phyloP scores from a whole-genome alignment of 176 grass and related monocot genomes.

The Cenchrus purpureus region DNA sequence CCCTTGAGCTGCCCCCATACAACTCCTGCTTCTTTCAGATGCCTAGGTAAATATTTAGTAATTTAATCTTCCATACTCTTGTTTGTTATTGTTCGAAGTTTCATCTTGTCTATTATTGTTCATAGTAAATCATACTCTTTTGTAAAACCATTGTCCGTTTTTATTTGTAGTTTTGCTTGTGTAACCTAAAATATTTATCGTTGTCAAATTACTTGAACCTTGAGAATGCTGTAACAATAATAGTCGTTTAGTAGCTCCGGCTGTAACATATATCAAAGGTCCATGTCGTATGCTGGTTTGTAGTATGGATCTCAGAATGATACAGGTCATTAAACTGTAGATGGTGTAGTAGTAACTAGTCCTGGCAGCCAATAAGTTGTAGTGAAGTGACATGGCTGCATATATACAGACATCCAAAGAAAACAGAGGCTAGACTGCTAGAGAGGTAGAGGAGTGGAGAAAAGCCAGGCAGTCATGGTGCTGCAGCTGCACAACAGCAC shows the following conservation, averaged over 20 bases:
- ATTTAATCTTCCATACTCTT: background rate
- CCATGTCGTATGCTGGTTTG: too few relatives aligned
- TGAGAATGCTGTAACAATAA: background rate
- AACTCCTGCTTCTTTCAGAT: conserved; percentile 84
- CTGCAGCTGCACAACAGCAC: conserved; percentile 29
- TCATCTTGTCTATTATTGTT: background rate
- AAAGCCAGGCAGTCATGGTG: background rate
- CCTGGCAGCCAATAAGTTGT: too few relatives aligned
- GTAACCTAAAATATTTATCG: background rate
- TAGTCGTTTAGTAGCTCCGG: conserved; percentile 25
- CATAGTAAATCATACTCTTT: background rate
- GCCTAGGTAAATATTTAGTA: conserved; percentile 63
- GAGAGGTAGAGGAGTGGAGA: background rate
- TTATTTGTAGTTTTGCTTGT: too few relatives aligned
- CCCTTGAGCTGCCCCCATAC: conserved; percentile 65
- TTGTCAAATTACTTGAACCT: background rate
- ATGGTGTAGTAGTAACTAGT: background rate
- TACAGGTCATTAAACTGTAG: conserved; percentile 24
- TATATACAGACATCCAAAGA: too few relatives aligned
- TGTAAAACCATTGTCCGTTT: background rate
- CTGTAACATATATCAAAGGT: background rate
- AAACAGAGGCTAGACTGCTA: too few relatives aligned
- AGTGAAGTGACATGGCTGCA: too few relatives aligned
- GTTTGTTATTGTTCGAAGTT: background rate
- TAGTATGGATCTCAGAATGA: conserved; percentile 4